A percentile compares a stretch with the other conserved stretches of the same genome.
Evolutionary conservation across 2,329 filamentous ascomycete species (phyloP).

Genomic region (Spiromastix sp.): DNA sequence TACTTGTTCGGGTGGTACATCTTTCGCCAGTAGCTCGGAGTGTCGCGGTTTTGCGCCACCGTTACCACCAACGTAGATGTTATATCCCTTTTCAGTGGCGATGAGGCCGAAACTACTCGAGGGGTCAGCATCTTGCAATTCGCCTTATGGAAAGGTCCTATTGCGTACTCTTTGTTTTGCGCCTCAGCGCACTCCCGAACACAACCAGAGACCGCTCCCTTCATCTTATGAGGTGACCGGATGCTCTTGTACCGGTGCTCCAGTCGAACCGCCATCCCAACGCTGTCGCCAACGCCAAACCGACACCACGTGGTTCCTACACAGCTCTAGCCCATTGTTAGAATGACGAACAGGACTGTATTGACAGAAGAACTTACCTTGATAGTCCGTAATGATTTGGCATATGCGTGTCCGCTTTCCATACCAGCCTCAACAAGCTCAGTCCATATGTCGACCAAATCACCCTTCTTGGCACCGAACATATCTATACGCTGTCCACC

Average conservation of each 20-base stretch:
- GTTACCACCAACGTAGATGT: slow-evolving; percentile 83
- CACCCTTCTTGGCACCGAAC: slow-evolving; percentile 84
- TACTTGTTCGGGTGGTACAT: slow-evolving; percentile 73
- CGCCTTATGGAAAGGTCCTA: too few relatives aligned
- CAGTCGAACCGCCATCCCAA: slow-evolving; percentile 77
- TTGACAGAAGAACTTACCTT: slow-evolving; percentile 39
- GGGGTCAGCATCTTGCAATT: too few relatives aligned
- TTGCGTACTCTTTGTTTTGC: slow-evolving; percentile 74
- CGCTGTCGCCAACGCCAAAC: slow-evolving; percentile 79
- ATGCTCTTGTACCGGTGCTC: slow-evolving; percentile 91
- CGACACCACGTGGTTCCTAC: slow-evolving; percentile 88
- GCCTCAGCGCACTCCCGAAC: slow-evolving; percentile 90
- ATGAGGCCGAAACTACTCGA: slow-evolving; percentile 67
- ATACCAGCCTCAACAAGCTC: slow-evolving; percentile 72
- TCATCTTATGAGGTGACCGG: slow-evolving; percentile 80
- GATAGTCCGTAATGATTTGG: slow-evolving; percentile 77
- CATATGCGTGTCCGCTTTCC: slow-evolving; percentile 86
- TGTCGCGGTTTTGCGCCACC: slow-evolving; percentile 78
- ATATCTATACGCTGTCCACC: slow-evolving; percentile 86
- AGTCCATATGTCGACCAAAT: slow-evolving; percentile 72
- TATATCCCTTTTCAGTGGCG: slow-evolving; percentile 86
- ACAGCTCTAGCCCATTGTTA: slow-evolving; percentile 53
- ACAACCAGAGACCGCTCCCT: slow-evolving; percentile 80
- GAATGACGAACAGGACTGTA: neutral
- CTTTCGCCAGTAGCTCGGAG: slow-evolving; percentile 72